Evolutionary conservation across 2,329 filamentous ascomycete genomes (phyloP).

Genomic region (Trichophaea hybrida): DNA sequence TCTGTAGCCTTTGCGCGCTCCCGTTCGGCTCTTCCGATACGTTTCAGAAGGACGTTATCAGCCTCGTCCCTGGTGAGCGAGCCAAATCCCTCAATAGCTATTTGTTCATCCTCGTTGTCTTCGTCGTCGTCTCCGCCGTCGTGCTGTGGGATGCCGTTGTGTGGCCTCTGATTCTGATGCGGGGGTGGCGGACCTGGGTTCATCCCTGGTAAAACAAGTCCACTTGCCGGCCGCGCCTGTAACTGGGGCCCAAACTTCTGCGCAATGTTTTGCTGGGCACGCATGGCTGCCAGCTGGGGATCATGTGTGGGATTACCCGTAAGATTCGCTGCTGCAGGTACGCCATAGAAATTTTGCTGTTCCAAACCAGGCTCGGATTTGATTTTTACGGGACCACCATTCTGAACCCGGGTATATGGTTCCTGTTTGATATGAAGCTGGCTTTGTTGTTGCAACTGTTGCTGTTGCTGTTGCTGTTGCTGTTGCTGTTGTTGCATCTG

Average conservation of each 20-base stretch:
- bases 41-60: slow-evolving; percentile 19
- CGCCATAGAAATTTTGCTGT: slow-evolving; percentile 30
- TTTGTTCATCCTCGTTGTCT: slow-evolving; percentile 27
- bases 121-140: slow-evolving; percentile 39
- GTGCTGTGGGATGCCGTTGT: slow-evolving; percentile 35
- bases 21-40: slow-evolving; percentile 20
- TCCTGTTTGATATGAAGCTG: slow-evolving; percentile 31
- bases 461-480: slow-evolving; percentile 27
- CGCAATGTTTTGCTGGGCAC: slow-evolving; percentile 25
- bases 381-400: slow-evolving; percentile 28
- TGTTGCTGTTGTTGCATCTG: slow-evolving; percentile 29
- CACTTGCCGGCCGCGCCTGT: slow-evolving; percentile 6
- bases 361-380: slow-evolving; percentile 36
- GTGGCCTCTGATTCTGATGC: slow-evolving; percentile 22
- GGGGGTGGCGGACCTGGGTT: slow-evolving; percentile 13
- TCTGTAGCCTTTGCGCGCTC: slow-evolving; percentile 24
- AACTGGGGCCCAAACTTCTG: slow-evolving; percentile 23
- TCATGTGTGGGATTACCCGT: slow-evolving; percentile 22
- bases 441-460: slow-evolving; percentile 29
- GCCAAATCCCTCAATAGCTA: slow-evolving; percentile 21
- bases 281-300: slow-evolving; percentile 22
- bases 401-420: slow-evolving; percentile 13
- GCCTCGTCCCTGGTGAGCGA: slow-evolving; percentile 20
- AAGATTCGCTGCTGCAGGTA: slow-evolving; percentile 28
- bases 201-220: slow-evolving; percentile 15